These are phyloP conservation scores for Citrus cavaleriei DNA, from an alignment of 345 rosid species.

Conservation along the genomic window DNA sequence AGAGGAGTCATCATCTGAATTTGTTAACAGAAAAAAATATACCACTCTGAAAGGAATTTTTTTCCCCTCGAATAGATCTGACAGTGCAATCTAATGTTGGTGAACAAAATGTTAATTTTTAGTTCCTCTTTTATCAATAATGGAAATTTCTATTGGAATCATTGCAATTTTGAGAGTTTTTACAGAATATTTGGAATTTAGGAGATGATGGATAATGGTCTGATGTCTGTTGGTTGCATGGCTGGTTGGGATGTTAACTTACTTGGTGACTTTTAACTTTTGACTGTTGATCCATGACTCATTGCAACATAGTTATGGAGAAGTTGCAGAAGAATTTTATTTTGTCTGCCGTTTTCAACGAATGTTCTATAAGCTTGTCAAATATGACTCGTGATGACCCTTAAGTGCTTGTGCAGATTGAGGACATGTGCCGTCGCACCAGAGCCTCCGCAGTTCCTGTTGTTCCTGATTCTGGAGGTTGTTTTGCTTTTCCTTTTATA, in stretches of 20 bases:
- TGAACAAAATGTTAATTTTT: background rate
- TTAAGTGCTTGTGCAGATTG: constrained; percentile 52
- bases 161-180: background rate
- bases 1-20: background rate
- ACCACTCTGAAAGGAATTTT: background rate
- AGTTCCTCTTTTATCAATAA: background rate
- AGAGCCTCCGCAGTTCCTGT: constrained; percentile 86
- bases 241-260: background rate
- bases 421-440: constrained; percentile 73
- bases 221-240: background rate
- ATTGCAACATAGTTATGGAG: background rate
- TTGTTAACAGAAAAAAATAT: background rate
- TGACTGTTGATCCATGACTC: background rate
- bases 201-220: background rate
- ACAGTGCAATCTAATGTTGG: background rate
- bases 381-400: background rate
- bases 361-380: background rate
- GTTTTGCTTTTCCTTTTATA: background rate
- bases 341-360: background rate
- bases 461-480: constrained; percentile 90
- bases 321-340: background rate
- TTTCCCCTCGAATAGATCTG: background rate
- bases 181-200: background rate
- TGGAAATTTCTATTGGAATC: background rate
- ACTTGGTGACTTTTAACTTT: background rate